A percentile compares a stretch with the other conserved stretches of the same genome.
Conservation (phyloP, 345 rosid species). For the Bruguiera sexangula region DNA sequence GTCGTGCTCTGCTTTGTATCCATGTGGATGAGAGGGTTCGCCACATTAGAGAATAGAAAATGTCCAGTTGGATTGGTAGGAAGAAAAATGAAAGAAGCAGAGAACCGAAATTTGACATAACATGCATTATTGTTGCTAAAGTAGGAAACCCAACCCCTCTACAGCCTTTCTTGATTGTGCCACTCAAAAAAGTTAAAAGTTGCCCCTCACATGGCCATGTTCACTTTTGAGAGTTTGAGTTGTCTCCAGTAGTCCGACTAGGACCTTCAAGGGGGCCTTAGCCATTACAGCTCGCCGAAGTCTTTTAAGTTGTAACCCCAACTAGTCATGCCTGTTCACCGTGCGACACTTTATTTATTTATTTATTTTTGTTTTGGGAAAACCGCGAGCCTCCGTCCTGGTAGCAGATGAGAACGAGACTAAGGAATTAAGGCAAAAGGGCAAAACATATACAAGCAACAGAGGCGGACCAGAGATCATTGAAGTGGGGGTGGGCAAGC, state of each 20-base stretch:
- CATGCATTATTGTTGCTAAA: slow-evolving; percentile 36
- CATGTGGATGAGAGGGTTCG: slow-evolving; percentile 24
- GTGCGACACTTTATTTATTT: no score
- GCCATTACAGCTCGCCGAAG: slow-evolving; percentile 22
- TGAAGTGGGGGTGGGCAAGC: background rate
- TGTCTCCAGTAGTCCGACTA: slow-evolving; percentile 15
- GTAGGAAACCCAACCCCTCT: slow-evolving; percentile 24
- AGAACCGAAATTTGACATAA: slow-evolving; percentile 30
- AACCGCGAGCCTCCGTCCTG: no score
- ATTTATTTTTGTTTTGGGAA: no score
- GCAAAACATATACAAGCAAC: background rate
- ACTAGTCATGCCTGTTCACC: background rate
- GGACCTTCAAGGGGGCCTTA: slow-evolving; percentile 12
- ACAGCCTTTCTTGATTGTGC: slow-evolving; percentile 20
- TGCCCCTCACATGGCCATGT: slow-evolving; percentile 43
- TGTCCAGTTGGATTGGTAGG: slow-evolving; percentile 6
- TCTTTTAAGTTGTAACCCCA: slow-evolving; percentile 5
- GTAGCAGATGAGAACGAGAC: background rate
- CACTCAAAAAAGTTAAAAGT: slow-evolving; percentile 37
- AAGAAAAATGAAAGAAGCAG: slow-evolving; percentile 24
- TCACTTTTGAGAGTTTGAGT: slow-evolving; percentile 25
- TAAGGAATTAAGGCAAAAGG: background rate
- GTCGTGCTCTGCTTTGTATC: slow-evolving; percentile 11
- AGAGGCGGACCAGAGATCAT: background rate
- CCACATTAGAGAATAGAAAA: slow-evolving; percentile 10